phyloP scores from a whole-genome alignment of 2,329 filamentous ascomycete genomes.

The Venturia oleaginea region DNA sequence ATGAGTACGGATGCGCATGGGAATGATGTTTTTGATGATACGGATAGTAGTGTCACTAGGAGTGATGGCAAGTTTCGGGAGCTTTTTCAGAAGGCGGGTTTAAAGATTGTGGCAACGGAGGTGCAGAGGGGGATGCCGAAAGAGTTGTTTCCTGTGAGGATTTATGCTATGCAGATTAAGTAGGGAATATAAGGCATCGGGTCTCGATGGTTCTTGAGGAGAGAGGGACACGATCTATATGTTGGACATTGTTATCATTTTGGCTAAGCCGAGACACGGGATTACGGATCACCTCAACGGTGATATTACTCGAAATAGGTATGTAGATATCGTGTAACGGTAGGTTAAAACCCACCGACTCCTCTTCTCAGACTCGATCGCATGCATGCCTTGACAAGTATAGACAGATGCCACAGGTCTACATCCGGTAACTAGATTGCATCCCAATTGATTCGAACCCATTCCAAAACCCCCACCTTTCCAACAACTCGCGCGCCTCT shows the following conservation, averaged over 20 bases:
- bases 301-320: background rate
- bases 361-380: too few species aligned
- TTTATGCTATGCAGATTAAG: conserved; percentile 59
- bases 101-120: conserved; percentile 61
- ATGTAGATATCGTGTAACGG: background rate
- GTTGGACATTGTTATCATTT: background rate
- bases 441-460: background rate
- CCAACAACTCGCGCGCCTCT: background rate
- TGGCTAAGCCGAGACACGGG: background rate
- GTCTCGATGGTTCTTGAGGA: background rate
- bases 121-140: conserved; percentile 64
- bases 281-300: background rate
- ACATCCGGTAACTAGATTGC: too few species aligned
- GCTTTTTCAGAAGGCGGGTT: conserved; percentile 60
- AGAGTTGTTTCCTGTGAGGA: conserved; percentile 62
- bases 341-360: too few species aligned
- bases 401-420: too few species aligned
- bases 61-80: conserved; percentile 61
- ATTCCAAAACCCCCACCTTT: background rate
- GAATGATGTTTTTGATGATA: conserved; percentile 62
- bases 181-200: background rate
- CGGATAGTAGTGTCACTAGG: conserved; percentile 71
- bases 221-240: background rate
- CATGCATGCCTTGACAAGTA: too few species aligned
- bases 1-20: conserved; percentile 44